A percentile compares a stretch with the other conserved stretches of the same genome.
Conservation (phyloP, 2,329 filamentous ascomycete genomes). For the Claviceps arundinis region DNA sequence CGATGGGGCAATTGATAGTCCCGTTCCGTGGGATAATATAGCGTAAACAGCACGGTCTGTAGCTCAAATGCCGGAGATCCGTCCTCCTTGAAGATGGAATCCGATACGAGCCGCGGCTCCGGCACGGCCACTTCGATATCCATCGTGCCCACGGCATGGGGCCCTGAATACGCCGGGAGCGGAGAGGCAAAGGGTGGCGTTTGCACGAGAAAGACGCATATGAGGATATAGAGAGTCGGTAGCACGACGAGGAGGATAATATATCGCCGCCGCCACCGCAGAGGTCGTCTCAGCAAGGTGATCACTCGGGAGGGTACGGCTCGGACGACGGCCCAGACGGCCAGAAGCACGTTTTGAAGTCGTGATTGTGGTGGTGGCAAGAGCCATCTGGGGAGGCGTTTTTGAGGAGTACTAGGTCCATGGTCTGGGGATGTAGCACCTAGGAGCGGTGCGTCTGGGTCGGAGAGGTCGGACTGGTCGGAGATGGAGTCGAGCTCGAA, state of each 20-base stretch:
- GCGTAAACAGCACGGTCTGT: conserved; percentile 33
- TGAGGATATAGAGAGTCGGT: conserved; percentile 20
- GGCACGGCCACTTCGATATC: conserved; percentile 32
- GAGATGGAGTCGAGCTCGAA: conserved; percentile 5
- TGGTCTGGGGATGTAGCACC: background rate
- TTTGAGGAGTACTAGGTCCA: background rate
- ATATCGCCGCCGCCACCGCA: background rate
- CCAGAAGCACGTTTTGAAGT: background rate
- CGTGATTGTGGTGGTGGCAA: background rate
- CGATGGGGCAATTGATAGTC: conserved; percentile 10
- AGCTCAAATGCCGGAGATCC: conserved; percentile 29
- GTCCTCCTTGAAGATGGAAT: conserved; percentile 20
- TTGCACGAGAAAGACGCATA: conserved; percentile 23
- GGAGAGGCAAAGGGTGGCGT: conserved; percentile 30
- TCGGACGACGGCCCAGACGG: background rate
- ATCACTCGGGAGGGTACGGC: background rate
- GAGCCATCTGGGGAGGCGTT: conserved; percentile 2
- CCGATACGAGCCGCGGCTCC: conserved; percentile 17
- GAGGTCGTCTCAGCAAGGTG: background rate
- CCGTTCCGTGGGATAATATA: conserved; percentile 31
- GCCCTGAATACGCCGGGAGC: conserved; percentile 30
- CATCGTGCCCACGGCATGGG: conserved; percentile 30
- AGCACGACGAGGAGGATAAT: background rate
- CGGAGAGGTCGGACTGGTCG: conserved; percentile 3
- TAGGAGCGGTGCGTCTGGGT: background rate